phyloP scores from a whole-genome alignment of 441 rosid species.

The Syzygium syzygioides region DNA sequence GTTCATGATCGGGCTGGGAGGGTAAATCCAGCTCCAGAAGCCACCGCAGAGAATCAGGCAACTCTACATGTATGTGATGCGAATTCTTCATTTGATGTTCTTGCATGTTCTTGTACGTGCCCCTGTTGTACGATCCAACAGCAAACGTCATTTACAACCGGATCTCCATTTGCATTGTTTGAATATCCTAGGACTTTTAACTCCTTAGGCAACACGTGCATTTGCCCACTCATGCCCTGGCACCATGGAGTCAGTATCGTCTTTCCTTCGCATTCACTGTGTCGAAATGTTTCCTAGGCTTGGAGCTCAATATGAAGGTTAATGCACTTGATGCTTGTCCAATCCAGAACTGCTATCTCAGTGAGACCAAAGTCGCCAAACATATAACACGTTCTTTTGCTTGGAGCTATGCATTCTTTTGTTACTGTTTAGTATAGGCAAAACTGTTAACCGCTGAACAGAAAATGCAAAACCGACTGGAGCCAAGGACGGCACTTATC shows the following conservation, averaged over 20 bases:
- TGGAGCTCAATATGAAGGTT: background rate
- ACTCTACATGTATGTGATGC: constrained; percentile 53
- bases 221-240: background rate
- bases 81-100: background rate
- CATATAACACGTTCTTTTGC: background rate
- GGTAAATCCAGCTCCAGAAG: constrained; percentile 87
- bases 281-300: background rate
- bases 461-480: background rate
- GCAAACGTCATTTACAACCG: background rate
- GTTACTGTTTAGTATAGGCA: background rate
- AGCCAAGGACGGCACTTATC: background rate
- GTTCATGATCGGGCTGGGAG: constrained; percentile 57
- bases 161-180: background rate
- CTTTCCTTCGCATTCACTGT: background rate
- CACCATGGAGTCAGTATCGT: background rate
- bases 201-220: background rate
- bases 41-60: constrained; percentile 83
- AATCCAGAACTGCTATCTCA: background rate
- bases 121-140: background rate
- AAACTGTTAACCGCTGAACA: background rate
- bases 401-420: background rate
- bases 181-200: background rate
- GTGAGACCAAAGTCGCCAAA: background rate
- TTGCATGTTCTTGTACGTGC: background rate
- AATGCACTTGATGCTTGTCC: background rate